These are phyloP conservation scores for Prillingera fragicola DNA, from an alignment of 1,284 basidiomycete genomes.

Conservation along the genomic window DNA sequence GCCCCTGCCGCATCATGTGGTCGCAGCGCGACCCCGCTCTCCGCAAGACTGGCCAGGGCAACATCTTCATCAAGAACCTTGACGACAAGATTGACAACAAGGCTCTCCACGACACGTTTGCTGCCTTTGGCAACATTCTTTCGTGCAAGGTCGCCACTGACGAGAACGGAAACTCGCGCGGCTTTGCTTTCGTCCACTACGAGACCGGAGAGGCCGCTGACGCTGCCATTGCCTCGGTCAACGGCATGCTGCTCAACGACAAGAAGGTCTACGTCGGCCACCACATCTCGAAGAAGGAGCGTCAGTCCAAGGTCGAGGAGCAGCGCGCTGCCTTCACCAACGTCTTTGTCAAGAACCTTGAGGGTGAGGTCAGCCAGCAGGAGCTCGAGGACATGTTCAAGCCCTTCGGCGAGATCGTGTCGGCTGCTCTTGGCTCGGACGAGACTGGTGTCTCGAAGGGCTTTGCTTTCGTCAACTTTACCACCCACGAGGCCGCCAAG, in stretches of 20 bases:
- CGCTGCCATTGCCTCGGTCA: slow-evolving; percentile 94
- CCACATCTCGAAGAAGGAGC: slow-evolving; percentile 97
- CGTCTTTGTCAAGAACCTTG: slow-evolving; percentile 96
- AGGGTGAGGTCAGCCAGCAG: slow-evolving; percentile 73
- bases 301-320: slow-evolving; percentile 97
- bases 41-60: slow-evolving; percentile 98
- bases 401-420: slow-evolving; percentile 80
- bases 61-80: slow-evolving; percentile 99
- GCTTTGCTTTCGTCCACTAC: slow-evolving; percentile 81
- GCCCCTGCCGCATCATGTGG: slow-evolving; percentile 99
- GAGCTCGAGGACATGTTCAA: slow-evolving; percentile 82
- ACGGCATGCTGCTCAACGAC: slow-evolving; percentile 99
- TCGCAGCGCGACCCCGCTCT: slow-evolving; percentile 99
- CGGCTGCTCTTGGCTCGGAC: slow-evolving; percentile 72
- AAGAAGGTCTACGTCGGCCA: slow-evolving; percentile 98
- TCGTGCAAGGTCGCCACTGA: slow-evolving; percentile 99
- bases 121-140: slow-evolving; percentile 96
- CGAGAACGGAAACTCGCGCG: slow-evolving; percentile 84
- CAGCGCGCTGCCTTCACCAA: slow-evolving; percentile 96
- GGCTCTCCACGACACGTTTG: slow-evolving; percentile 99
- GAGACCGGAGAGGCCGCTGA: slow-evolving; percentile 96
- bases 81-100: slow-evolving; percentile 99
- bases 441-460: slow-evolving; percentile 84
- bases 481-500: slow-evolving; percentile 85
- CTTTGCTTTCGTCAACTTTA: slow-evolving; percentile 98